Base-by-base conservation (phyloP, 1,284 basidiomycete genomes). In the Cerrena zonata region DNA sequence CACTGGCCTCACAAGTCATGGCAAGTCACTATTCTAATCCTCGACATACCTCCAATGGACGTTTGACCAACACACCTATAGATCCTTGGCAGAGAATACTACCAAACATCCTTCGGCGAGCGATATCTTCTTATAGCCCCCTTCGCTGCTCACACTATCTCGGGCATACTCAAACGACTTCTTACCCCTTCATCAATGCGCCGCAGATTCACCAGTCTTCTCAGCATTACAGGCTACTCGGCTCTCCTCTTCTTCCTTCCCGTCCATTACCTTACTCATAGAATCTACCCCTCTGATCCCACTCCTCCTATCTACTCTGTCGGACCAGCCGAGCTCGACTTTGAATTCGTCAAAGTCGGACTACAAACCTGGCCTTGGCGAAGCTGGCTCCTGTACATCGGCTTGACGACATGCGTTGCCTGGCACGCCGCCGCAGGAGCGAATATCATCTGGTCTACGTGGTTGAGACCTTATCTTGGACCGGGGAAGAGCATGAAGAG, bases 51-150 rank as follows among this genome's bases (percentile, higher is more conserved):
- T n/a, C n/a, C n/a, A n/a, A n/a, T n/a, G n/a, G n/a, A n/a, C n/a
- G n/a, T n/a, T n/a, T n/a, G n/a, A n/a, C n/a, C n/a, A n/a, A n/a
- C n/a, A n/a, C n/a, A n/a, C n/a, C 15, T 13, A 7, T 5, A 71
- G 41, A 48, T 39, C 37, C 26, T n/a, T 71, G 87, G 87, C 44
- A 87, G 89, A 44, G 88, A 89, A 66, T 89, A 88, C 67, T 89
- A 90, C 62, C 86, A 89, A 63, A n/a, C n/a, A n/a, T n/a, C n/a
- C n/a, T n/a, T n/a, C n/a, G n/a, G n/a, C n/a, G n/a, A n/a, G n/a
- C n/a, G n/a, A n/a, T n/a, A n/a, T n/a, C n/a, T n/a, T n/a, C n/a
- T n/a, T n/a, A n/a, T n/a, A n/a, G n/a, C n/a, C n/a, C n/a, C n/a
- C n/a, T n/a, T n/a, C n/a, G n/a, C n/a, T n/a, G n/a, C n/a, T n/a